Conservation (phyloP, 2,329 filamentous ascomycete genomes). For the Xylariaceae sp. region DNA sequence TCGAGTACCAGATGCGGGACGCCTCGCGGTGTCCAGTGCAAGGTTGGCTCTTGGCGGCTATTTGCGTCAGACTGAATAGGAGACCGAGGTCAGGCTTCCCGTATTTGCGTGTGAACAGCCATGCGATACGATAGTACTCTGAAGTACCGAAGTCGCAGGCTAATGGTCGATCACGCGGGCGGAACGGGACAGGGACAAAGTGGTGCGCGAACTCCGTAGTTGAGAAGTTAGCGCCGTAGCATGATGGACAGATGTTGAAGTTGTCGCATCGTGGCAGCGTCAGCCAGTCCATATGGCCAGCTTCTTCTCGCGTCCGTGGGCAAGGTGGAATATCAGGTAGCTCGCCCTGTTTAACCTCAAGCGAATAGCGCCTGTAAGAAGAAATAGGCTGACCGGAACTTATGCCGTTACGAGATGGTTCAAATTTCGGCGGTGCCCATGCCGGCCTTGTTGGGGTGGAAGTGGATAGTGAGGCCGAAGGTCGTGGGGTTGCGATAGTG, state of each 20-base stretch:
- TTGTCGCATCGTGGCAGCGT: slow-evolving; percentile 66
- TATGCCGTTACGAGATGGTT: slow-evolving; percentile 30
- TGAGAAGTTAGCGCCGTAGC: slow-evolving; percentile 67
- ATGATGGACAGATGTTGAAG: slow-evolving; percentile 80
- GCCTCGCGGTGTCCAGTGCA: slow-evolving; percentile 56
- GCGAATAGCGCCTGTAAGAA: slow-evolving; percentile 51
- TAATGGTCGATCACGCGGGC: slow-evolving; percentile 54
- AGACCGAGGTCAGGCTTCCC: slow-evolving; percentile 62
- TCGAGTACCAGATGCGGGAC: slow-evolving; percentile 68
- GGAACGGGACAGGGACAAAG: slow-evolving; percentile 60
- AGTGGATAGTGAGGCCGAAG: slow-evolving; percentile 18
- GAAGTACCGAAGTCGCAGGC: slow-evolving; percentile 74
- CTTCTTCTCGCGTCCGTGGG: slow-evolving; percentile 58
- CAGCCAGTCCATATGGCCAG: slow-evolving; percentile 73
- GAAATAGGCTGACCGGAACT: slow-evolving; percentile 42
- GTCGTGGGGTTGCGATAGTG: slow-evolving; percentile 16
- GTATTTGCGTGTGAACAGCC: slow-evolving; percentile 73
- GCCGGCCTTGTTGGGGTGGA: slow-evolving; percentile 26
- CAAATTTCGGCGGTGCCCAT: slow-evolving; percentile 46
- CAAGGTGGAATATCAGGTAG: slow-evolving; percentile 61
- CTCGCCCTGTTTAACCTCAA: slow-evolving; percentile 44
- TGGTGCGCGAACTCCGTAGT: slow-evolving; percentile 63
- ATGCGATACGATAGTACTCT: slow-evolving; percentile 81
- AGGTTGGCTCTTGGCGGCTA: slow-evolving; percentile 52
- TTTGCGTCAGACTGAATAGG: slow-evolving; percentile 64